Percentiles rank a stretch among this genome's conserved stretches.
These are phyloP conservation scores for Metschnikowia baotianmanensis DNA, from an alignment of 805 yeast genomes.

Conservation along the genomic window DNA sequence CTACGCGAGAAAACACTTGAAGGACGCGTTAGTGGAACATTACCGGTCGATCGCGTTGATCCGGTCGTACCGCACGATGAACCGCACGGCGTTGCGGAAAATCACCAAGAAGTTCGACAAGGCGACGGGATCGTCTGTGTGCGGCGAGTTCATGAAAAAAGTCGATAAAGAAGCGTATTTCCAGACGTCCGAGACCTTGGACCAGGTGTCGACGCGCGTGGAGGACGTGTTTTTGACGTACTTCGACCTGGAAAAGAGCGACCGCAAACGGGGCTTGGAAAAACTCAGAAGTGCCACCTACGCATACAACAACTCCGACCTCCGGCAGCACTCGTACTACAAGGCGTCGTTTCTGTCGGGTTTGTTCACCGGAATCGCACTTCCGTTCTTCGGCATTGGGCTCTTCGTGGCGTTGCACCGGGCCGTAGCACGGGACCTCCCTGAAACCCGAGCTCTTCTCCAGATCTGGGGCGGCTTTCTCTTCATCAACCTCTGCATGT, in stretches of 20 bases:
- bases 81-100: slow-evolving; percentile 86
- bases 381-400: slow-evolving; percentile 66
- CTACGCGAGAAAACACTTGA: slow-evolving; percentile 64
- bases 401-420: slow-evolving; percentile 49
- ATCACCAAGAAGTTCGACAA: slow-evolving; percentile 91
- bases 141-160: slow-evolving; percentile 52
- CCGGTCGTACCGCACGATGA: slow-evolving; percentile 68
- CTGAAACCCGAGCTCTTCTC: slow-evolving; percentile 59
- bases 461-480: slow-evolving; percentile 96
- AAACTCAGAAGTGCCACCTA: slow-evolving; percentile 50
- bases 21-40: slow-evolving; percentile 66
- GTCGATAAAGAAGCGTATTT: slow-evolving; percentile 55
- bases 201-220: slow-evolving; percentile 55
- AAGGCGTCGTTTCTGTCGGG: slow-evolving; percentile 61
- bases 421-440: slow-evolving; percentile 35
- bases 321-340: slow-evolving; percentile 34
- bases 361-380: slow-evolving; percentile 61
- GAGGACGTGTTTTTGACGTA: slow-evolving; percentile 66
- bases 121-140: slow-evolving; percentile 45
- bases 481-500: slow-evolving; percentile 54
- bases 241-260: slow-evolving; percentile 50
- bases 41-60: slow-evolving; percentile 71
- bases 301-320: slow-evolving; percentile 32
- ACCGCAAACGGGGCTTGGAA: slow-evolving; percentile 69
- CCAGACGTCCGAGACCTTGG: slow-evolving; percentile 63